Conservation (phyloP, 1,139 yeast genomes). For the Taphrina wiesneri region DNA sequence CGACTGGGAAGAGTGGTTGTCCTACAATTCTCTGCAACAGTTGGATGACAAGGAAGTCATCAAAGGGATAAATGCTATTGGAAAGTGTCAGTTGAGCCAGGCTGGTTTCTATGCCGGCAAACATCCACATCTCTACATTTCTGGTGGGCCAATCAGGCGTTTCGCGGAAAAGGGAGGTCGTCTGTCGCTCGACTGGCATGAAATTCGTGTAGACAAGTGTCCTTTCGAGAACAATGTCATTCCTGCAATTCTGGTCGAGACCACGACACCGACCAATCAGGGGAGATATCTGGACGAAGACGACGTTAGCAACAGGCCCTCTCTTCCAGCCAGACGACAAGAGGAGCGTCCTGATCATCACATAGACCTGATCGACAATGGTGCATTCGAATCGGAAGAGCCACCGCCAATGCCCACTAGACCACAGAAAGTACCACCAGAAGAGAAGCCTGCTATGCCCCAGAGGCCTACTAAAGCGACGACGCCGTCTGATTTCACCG, state of each 20-base stretch:
- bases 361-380: slow-evolving; percentile 1
- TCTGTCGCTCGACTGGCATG: slow-evolving; percentile 9
- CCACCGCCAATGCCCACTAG: not conserved
- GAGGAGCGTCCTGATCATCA: not conserved
- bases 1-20: slow-evolving; percentile 22
- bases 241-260: not conserved
- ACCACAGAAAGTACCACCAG: not conserved
- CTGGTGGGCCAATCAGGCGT: slow-evolving; percentile 2
- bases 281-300: not conserved
- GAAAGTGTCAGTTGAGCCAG: not conserved
- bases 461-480: not conserved
- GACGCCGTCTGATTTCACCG: not conserved
- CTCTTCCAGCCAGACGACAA: not conserved
- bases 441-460: slow-evolving; percentile 3
- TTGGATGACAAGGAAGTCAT: not conserved
- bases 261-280: not conserved
- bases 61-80: not conserved
- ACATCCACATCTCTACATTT: slow-evolving; percentile 9
- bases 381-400: not conserved
- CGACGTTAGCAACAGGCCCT: not conserved
- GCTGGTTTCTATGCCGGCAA: slow-evolving; percentile 13
- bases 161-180: not conserved
- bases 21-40: not conserved
- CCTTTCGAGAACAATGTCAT: not conserved
- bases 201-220: slow-evolving; percentile 18